phyloP scores from a whole-genome alignment of 2,329 filamentous ascomycete genomes.

The Thyridium curvatum region DNA sequence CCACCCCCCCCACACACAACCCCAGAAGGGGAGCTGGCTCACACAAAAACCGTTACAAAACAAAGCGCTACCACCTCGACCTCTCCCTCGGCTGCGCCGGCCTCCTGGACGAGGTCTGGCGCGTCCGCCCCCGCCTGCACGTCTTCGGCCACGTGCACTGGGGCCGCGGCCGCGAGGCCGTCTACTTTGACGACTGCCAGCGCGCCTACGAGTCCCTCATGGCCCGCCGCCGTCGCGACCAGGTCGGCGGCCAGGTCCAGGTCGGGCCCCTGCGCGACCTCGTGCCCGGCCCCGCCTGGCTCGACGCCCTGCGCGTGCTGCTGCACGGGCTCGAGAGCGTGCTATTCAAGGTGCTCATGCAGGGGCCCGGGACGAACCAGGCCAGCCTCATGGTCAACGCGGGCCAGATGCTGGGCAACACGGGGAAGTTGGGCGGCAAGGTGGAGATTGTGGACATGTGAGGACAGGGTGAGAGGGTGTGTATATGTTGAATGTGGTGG shows the following conservation, averaged over 20 bases:
- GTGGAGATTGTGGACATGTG: slow-evolving; percentile 28
- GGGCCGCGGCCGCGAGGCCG: slow-evolving; percentile 61
- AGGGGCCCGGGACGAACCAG: slow-evolving; percentile 41
- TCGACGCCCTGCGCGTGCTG: slow-evolving; percentile 36
- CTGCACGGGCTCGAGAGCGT: slow-evolving; percentile 39
- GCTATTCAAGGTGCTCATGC: slow-evolving; percentile 51
- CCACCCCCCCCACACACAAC: neutral
- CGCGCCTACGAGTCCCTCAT: slow-evolving; percentile 62
- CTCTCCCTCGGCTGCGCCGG: slow-evolving; percentile 64
- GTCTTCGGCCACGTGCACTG: slow-evolving; percentile 84
- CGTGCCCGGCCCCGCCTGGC: slow-evolving; percentile 38
- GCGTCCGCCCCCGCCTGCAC: slow-evolving; percentile 68
- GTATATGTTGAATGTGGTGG: too few relatives aligned
- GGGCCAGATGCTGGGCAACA: slow-evolving; percentile 47
- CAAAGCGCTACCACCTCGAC: slow-evolving; percentile 64
- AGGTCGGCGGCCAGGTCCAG: too few relatives aligned
- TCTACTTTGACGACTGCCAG: slow-evolving; percentile 73
- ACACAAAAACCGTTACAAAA: slow-evolving; percentile 16
- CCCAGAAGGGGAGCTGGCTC: too few relatives aligned
- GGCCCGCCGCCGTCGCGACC: slow-evolving; percentile 29
- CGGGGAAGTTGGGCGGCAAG: slow-evolving; percentile 38
- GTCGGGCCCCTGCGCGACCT: slow-evolving; percentile 36
- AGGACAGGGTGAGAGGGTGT: slow-evolving; percentile 8
- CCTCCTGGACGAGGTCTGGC: slow-evolving; percentile 66
- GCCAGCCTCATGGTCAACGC: slow-evolving; percentile 52